These are phyloP conservation scores for Mucor piriformis DNA, from an alignment of 371 early-diverging fungal genomes.

Conservation along the genomic window DNA sequence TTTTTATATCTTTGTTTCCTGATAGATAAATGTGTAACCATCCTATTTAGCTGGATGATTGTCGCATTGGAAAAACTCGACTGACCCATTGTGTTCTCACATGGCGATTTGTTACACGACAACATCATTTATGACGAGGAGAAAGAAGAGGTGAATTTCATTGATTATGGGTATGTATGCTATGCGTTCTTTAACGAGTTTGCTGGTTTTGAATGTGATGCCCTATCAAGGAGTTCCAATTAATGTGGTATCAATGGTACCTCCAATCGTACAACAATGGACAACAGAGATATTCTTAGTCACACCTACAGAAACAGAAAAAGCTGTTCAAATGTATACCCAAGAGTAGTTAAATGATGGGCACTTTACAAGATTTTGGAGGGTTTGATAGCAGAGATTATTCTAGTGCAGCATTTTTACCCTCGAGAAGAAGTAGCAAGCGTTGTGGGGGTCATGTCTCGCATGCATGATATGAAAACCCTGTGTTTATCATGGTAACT, in stretches of 20 bases:
- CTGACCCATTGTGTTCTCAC: conserved; percentile 88
- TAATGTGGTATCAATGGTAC: conserved; percentile 73
- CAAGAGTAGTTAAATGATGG: too few relatives aligned
- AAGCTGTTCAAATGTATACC: too few relatives aligned
- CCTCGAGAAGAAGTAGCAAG: conserved; percentile 11
- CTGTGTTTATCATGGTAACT: conserved; percentile 7
- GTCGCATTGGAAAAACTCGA: conserved; percentile 58
- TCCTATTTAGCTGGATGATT: conserved; percentile 56
- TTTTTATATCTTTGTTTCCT: too few relatives aligned
- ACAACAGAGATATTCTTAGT: too few relatives aligned
- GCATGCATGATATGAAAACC: conserved; percentile 10
- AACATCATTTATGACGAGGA: conserved; percentile 82
- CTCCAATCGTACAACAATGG: conserved; percentile 42
- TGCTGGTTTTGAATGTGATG: conserved; percentile 95
- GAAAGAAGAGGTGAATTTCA: conserved; percentile 69
- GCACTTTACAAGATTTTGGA: too few relatives aligned
- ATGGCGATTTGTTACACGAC: conserved; percentile 89
- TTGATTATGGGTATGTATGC: conserved; percentile 94
- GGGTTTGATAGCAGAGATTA: too few relatives aligned
- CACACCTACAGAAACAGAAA: too few relatives aligned
- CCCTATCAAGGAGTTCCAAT: conserved; percentile 72
- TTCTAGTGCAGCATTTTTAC: too few relatives aligned
- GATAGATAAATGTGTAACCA: not conserved
- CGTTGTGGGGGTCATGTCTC: conserved; percentile 9
- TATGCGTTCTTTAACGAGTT: conserved; percentile 89